These are phyloP conservation scores for cucumber (Cucumis sativus) DNA, from an alignment of 306 rosid species.

Conservation along the genomic window DNA sequence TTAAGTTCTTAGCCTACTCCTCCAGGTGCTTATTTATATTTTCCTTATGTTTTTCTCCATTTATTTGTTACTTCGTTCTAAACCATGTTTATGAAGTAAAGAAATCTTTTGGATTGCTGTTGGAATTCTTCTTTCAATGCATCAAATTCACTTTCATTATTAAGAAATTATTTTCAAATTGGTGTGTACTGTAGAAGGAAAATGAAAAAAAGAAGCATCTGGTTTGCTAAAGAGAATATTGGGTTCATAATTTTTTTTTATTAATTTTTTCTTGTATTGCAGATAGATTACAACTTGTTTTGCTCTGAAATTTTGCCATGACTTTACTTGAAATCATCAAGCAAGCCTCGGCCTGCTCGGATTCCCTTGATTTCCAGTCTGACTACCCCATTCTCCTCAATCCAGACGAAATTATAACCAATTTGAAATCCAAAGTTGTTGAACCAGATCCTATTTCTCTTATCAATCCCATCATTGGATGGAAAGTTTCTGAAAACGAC, in stretches of 20 bases:
- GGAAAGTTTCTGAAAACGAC: constrained; percentile 47
- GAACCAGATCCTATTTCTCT: constrained; percentile 22
- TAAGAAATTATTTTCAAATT: no score
- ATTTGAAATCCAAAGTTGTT: constrained; percentile 31
- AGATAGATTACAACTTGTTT: neutral
- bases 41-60: no score
- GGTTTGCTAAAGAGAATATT: neutral
- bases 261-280: neutral
- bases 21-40: no score
- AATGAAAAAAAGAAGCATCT: neutral
- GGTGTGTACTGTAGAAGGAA: no score
- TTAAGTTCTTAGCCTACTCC: no score
- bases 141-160: no score
- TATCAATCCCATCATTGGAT: constrained; percentile 36
- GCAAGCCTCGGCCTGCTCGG: constrained; percentile 26
- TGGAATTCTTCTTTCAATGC: no score
- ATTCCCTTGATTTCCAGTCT: constrained; percentile 19
- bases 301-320: constrained; percentile 22
- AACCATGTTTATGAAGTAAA: no score
- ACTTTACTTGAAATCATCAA: constrained; percentile 51
- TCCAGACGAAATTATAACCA: constrained; percentile 35
- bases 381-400: constrained; percentile 60
- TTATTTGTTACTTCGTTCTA: no score
- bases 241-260: neutral
- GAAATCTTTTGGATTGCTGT: no score